Evolutionary conservation across 192 early-diverging fungal species (phyloP), one percentile per base, ranked within the genome.

Genomic region (Entomortierella lignicola): DNA sequence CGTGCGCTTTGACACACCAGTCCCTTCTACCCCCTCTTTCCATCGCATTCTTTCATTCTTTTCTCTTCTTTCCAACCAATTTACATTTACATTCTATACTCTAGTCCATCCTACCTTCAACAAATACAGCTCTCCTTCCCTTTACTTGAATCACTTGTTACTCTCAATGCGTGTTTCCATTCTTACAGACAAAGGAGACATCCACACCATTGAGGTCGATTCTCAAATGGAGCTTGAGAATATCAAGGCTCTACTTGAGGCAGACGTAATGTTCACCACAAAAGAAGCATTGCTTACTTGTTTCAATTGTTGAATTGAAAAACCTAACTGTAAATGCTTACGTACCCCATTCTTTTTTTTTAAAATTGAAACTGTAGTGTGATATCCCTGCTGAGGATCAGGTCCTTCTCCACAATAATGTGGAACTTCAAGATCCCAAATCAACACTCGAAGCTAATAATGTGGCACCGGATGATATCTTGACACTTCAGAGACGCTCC

Each of bases 241-340:
- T 81, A 83, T 97, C 32, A 86, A 88, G 63, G 95, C 93, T 26
- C 85, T 98, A 26, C 85, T 95, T n/a, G 95, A 97, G 81, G 89
- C 84, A n/a, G 93, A 96, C 81, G 89, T 90, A 85, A 69, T 4
- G 8, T 34, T 52, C n/a, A n/a, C n/a, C n/a, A n/a, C n/a, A n/a
- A n/a, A n/a, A n/a, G n/a, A n/a, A n/a, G n/a, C n/a, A n/a, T n/a
- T n/a, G n/a, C n/a, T n/a, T n/a, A n/a, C n/a, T n/a, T n/a, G n/a
- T n/a, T n/a, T n/a, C n/a, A n/a, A n/a, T n/a, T n/a, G n/a, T n/a
- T n/a, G n/a, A n/a, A n/a, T n/a, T n/a, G n/a, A n/a, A n/a, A n/a
- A n/a, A n/a, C n/a, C n/a, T n/a, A n/a, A n/a, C n/a, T 37, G 34
- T 37, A 37, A 4, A 37, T 37, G 34, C n/a, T n/a, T 37, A 37